Percentiles rank a stretch among this genome's conserved stretches.
Evolutionary conservation across 202 grass and related monocot genomes (phyloP).

Genomic region (Schoenoplectus tabernaemontani): DNA sequence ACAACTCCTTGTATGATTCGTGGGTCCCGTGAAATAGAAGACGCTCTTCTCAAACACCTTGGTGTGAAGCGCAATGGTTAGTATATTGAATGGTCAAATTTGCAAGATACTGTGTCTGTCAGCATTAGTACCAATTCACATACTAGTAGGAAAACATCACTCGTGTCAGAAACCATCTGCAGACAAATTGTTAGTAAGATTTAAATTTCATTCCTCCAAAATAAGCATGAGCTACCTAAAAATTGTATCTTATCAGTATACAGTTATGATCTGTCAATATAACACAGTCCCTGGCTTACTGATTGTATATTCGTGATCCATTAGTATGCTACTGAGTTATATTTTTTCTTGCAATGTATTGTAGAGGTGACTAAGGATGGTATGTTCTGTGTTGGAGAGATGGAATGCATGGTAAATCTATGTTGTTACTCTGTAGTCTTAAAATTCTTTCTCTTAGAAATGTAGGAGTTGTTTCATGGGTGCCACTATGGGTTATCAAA

Average conservation of each 20-base stretch:
- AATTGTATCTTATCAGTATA: too few relatives aligned
- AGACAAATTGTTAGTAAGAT: not conserved
- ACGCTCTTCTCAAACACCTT: slow-evolving; percentile 75
- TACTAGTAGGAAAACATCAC: too few relatives aligned
- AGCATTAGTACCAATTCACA: not conserved
- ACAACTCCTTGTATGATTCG: slow-evolving; percentile 99
- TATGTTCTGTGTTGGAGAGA: slow-evolving; percentile 95
- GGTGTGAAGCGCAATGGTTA: slow-evolving; percentile 96
- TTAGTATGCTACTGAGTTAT: not conserved
- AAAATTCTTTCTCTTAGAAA: not conserved
- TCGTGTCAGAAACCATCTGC: not conserved
- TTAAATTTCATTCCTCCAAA: not conserved
- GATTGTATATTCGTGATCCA: not conserved
- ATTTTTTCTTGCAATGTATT: slow-evolving; percentile 28
- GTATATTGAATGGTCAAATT: slow-evolving; percentile 4
- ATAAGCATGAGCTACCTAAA: not conserved
- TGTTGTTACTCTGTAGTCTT: too few relatives aligned
- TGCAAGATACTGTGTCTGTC: not conserved
- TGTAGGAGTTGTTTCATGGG: not conserved
- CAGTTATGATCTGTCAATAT: not conserved
- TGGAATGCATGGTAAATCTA: slow-evolving; percentile 95
- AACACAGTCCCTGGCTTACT: not conserved
- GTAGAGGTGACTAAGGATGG: slow-evolving; percentile 95
- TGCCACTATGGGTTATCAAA: too few relatives aligned
- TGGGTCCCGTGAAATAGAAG: slow-evolving; percentile 93